Conservation (phyloP, 2,329 filamentous ascomycete genomes). For the Pyricularia sp. region DNA sequence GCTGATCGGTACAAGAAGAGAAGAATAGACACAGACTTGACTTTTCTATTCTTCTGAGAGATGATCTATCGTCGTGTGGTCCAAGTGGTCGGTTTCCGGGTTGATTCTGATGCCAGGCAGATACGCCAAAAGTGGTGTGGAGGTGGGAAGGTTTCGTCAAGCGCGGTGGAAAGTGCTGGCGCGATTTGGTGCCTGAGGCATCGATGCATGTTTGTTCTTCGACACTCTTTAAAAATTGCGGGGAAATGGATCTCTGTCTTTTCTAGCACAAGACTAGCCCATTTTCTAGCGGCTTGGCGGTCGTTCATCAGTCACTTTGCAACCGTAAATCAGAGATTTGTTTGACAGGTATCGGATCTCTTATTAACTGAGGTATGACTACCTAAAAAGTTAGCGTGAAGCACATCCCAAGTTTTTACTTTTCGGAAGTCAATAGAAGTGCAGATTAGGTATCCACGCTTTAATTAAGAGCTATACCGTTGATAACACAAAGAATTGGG, state of each 20-base stretch:
- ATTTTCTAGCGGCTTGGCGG: not conserved
- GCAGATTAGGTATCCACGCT: no score
- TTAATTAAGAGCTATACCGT: no score
- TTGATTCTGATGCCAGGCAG: not conserved
- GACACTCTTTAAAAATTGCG: not conserved
- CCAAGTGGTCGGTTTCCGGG: not conserved
- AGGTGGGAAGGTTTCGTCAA: not conserved
- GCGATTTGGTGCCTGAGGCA: conserved; percentile 4
- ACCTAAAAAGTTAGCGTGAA: no score
- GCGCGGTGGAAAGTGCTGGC: not conserved
- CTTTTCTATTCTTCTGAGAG: not conserved
- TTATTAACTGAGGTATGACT: not conserved
- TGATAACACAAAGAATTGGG: no score
- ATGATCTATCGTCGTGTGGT: not conserved
- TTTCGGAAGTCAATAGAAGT: no score
- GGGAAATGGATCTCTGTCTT: not conserved
- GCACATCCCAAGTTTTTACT: no score
- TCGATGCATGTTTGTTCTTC: not conserved
- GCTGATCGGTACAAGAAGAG: not conserved
- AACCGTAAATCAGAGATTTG: not conserved
- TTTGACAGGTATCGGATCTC: not conserved
- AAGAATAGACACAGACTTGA: not conserved
- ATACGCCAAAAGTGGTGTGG: not conserved
- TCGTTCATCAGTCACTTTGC: not conserved
- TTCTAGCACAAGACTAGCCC: not conserved